phyloP scores from a whole-genome alignment of 2,329 filamentous ascomycete genomes.

The Bisporella sp. region DNA sequence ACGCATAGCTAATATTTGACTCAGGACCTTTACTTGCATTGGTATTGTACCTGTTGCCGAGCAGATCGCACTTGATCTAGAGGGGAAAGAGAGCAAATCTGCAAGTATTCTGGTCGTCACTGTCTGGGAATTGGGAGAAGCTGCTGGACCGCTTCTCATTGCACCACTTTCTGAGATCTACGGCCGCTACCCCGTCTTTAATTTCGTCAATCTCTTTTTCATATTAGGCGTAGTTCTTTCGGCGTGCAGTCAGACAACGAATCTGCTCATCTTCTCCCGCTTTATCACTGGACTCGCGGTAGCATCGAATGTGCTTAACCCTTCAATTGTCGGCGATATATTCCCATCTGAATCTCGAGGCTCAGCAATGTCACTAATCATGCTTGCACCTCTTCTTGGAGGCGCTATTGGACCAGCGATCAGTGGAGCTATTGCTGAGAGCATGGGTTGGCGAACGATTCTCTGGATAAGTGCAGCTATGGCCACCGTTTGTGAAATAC shows the following conservation, averaged over 20 bases:
- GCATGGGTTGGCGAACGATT: slow-evolving; percentile 43
- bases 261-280: slow-evolving; percentile 35
- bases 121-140: slow-evolving; percentile 42
- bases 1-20: neutral
- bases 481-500: slow-evolving; percentile 35
- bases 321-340: slow-evolving; percentile 39
- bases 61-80: slow-evolving; percentile 42
- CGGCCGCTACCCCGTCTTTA: slow-evolving; percentile 34
- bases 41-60: slow-evolving; percentile 46
- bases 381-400: slow-evolving; percentile 26
- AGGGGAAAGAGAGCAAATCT: slow-evolving; percentile 34
- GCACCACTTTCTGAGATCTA: slow-evolving; percentile 38
- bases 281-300: slow-evolving; percentile 26
- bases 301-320: slow-evolving; percentile 30
- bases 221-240: slow-evolving; percentile 41
- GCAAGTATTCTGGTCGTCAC: slow-evolving; percentile 42
- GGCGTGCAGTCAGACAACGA: slow-evolving; percentile 33
- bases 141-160: slow-evolving; percentile 36
- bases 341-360: slow-evolving; percentile 40
- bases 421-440: slow-evolving; percentile 34
- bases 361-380: slow-evolving; percentile 29
- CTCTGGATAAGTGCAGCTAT: slow-evolving; percentile 40
- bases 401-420: slow-evolving; percentile 27
- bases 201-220: slow-evolving; percentile 40
- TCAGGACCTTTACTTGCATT: slow-evolving; percentile 52